A percentile compares a stretch with the other conserved stretches of the same genome.
Conservation (phyloP, 495 filamentous ascomycete genomes). For the Sabuloglossum arenarium region DNA sequence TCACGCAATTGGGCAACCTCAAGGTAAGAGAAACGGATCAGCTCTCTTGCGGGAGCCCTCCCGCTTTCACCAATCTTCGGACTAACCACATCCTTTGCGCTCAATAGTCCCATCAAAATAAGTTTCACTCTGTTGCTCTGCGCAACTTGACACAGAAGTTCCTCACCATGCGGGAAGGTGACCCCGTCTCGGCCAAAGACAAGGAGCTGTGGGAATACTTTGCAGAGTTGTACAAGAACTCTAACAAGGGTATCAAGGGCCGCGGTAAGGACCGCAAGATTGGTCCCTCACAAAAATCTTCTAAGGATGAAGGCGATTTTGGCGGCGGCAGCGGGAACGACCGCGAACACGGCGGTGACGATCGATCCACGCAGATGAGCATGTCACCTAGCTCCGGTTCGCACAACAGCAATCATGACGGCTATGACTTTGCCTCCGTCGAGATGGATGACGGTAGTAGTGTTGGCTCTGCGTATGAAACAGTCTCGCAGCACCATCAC, state of each 20-base stretch:
- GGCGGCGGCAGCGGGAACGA: not conserved
- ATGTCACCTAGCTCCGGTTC: not conserved
- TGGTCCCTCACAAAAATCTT: not conserved
- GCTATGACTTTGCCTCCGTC: not conserved
- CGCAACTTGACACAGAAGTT: slow-evolving; percentile 55
- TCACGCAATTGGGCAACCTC: slow-evolving; percentile 74
- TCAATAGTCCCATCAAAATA: slow-evolving; percentile 74
- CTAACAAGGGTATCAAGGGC: slow-evolving; percentile 85
- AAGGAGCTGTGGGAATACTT: slow-evolving; percentile 77
- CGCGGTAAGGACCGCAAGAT: slow-evolving; percentile 60
- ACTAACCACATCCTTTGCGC: not conserved
- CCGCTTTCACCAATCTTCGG: not conserved
- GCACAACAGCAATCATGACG: slow-evolving; percentile 1
- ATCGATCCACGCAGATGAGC: not conserved
- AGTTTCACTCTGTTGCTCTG: slow-evolving; percentile 60
- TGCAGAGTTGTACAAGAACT: slow-evolving; percentile 73
- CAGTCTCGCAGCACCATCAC: not conserved
- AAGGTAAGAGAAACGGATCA: slow-evolving; percentile 33
- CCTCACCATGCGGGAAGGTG: slow-evolving; percentile 36
- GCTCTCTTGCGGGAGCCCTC: not conserved
- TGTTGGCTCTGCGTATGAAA: not conserved
- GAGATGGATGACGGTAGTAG: slow-evolving; percentile 2
- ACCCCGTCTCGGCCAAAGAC: slow-evolving; percentile 43
- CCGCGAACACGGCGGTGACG: not conserved
- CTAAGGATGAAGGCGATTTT: slow-evolving; percentile 1